These are phyloP conservation scores for Stemphylium lycopersici DNA, from an alignment of 2,329 filamentous ascomycete genomes.

Conservation along the genomic window DNA sequence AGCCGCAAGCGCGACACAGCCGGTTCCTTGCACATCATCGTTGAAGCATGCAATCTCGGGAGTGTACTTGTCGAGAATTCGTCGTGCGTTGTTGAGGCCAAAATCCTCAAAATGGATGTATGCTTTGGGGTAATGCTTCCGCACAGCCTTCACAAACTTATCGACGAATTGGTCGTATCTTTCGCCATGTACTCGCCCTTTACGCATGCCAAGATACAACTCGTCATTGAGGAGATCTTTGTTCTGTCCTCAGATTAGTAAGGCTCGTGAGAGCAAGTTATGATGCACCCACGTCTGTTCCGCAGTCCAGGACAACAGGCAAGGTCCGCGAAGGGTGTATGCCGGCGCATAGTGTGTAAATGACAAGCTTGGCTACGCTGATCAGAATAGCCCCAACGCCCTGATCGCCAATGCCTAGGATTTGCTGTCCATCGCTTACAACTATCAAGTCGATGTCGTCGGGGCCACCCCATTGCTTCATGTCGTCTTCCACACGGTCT, in stretches of 20 bases:
- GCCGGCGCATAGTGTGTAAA: constrained; percentile 86
- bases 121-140: constrained; percentile 75
- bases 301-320: constrained; percentile 83
- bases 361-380: constrained; percentile 79
- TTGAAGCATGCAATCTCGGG: constrained; percentile 83
- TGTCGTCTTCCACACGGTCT: constrained; percentile 68
- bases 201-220: constrained; percentile 76
- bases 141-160: constrained; percentile 70
- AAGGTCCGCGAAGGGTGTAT: constrained; percentile 80
- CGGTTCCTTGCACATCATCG: constrained; percentile 88
- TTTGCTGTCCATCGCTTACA: constrained; percentile 75
- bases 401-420: constrained; percentile 88
- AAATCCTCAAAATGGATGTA: constrained; percentile 94
- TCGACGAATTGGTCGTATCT: constrained; percentile 80
- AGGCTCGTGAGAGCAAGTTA: neutral
- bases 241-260: constrained; percentile 57
- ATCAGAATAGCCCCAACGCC: constrained; percentile 86
- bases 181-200: constrained; percentile 70
- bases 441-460: constrained; percentile 90
- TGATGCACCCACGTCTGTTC: constrained; percentile 65
- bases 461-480: constrained; percentile 70
- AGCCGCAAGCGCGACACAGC: constrained; percentile 83
- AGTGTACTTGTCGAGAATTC: constrained; percentile 77
- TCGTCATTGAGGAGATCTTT: constrained; percentile 74
- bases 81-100: constrained; percentile 75